Base-by-base conservation (phyloP, 257 asterid species). In the Eucommia ulmoides region DNA sequence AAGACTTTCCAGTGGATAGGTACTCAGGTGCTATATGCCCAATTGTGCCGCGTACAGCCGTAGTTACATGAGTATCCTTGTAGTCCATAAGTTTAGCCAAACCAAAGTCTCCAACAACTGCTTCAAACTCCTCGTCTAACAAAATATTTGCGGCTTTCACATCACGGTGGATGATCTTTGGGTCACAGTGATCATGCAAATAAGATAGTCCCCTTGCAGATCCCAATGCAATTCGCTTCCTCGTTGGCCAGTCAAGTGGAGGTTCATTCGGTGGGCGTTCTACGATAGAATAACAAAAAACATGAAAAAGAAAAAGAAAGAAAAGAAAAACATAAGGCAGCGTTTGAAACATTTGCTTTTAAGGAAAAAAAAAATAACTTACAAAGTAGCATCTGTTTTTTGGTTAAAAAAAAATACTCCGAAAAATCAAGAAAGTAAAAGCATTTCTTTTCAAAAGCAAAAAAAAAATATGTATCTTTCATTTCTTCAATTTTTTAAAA, bases 81-180 rank as follows among this genome's bases (percentile, higher is more conserved):
- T 42, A 42, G 48, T 42, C 48, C 48, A 42, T 42, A 42, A 42
- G 48, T 42, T 42, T 42, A 42, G 48, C 48, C 20, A 42, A 42
- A 9, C 48, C 48, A 42, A 42, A 42, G 20, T 42, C 48, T 4
- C 48, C 48, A 42, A 42, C 48, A 15, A 42, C 48, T 16, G 48
- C 48, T 21, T 42, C 48, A 42, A 42, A 42, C 20, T 42, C 48
- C 19, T 42, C 48, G 19, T 42, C 48, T 16, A 42, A 42, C 48
- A 42, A 42, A 16, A 42, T 42, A 16, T 42, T 42, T 15, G 48
- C 48, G 4, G 48, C 48, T 16, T 42, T 42, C 48, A 42, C 48
- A 42, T 42, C 48, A 42, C 48, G 48, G 15, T 42, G 48, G 9
- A 42, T 42, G 19, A 42, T 42, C 20, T 42, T 42, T 2, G 48